phyloP scores from a whole-genome alignment of 176 grass and related monocot genomes.

The Leersia perrieri region DNA sequence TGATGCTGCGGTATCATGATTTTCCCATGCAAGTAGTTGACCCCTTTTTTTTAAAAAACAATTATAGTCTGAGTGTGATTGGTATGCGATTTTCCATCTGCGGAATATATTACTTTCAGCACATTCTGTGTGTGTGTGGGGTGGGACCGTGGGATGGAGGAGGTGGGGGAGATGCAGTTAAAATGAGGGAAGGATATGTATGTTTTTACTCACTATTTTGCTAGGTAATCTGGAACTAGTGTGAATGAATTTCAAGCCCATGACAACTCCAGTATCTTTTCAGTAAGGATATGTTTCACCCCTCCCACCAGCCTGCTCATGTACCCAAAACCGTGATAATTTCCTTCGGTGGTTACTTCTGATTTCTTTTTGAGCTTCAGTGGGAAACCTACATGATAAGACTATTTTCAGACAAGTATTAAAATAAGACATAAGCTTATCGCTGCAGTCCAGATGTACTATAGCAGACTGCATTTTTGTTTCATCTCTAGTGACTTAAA shows the following conservation, averaged over 20 bases:
- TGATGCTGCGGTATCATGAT: background rate
- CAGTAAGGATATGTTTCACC: background rate
- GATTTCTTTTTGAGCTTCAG: background rate
- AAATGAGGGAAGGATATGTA: background rate
- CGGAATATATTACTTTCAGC: background rate
- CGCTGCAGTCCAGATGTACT: background rate
- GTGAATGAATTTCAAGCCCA: background rate
- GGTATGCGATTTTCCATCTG: background rate
- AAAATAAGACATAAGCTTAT: background rate
- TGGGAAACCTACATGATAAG: background rate
- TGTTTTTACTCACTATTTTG: background rate
- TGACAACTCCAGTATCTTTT: background rate
- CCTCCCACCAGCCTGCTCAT: background rate
- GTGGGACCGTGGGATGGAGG: too few species aligned
- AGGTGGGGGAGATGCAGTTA: background rate
- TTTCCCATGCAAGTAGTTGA: slow-evolving; percentile 13
- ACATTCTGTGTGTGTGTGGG: background rate
- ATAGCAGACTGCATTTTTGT: background rate
- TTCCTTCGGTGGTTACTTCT: background rate
- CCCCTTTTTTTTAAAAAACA: too few species aligned
- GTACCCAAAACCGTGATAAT: background rate
- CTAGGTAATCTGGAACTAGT: background rate
- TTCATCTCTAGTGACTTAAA: background rate
- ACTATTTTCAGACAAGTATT: background rate
- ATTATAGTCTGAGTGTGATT: background rate